Percentiles rank a stretch among this genome's conserved stretches.
Evolutionary conservation across 169 alveolate genomes (phyloP).

Genomic region (Plasmodium falciparum): DNA sequence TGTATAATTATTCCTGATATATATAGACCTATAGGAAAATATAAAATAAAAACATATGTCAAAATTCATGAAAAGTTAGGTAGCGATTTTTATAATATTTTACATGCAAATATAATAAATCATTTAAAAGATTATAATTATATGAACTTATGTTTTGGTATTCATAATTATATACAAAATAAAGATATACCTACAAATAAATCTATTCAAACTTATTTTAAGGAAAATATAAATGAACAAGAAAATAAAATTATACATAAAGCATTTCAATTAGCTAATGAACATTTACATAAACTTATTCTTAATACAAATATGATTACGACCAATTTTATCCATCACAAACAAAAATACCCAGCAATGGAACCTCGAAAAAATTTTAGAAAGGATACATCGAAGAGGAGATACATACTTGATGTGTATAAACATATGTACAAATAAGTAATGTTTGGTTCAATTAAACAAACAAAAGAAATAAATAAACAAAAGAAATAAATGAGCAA

Average conservation of each 20-base stretch:
- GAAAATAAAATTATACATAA: conserved; percentile 40
- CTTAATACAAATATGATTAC: conserved; percentile 39
- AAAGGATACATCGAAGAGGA: conserved; percentile 44
- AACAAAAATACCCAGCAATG: conserved; percentile 74
- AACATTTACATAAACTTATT: conserved; percentile 61
- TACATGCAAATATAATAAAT: conserved; percentile 52
- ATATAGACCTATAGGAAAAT: conserved; percentile 70
- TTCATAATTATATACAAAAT: conserved; percentile 23
- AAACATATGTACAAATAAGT: conserved; percentile 52
- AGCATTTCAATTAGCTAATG: conserved; percentile 65
- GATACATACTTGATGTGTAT: conserved; percentile 61
- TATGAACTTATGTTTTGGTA: conserved; percentile 60
- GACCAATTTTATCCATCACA: conserved; percentile 44
- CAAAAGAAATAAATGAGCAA: conserved; percentile 1
- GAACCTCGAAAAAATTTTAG: conserved; percentile 67
- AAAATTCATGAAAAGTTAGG: conserved; percentile 64
- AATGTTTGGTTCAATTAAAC: not conserved
- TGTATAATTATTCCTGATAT: conserved; percentile 64
- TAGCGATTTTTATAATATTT: conserved; percentile 57
- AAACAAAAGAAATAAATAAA: not conserved
- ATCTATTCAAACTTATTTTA: conserved; percentile 7
- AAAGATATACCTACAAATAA: not conserved
- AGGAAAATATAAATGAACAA: conserved; percentile 27
- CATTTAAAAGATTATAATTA: conserved; percentile 9
- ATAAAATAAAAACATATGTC: conserved; percentile 45